Base-by-base conservation (phyloP, 1,139 yeast genomes). In the Yamadazyma diospyri region DNA sequence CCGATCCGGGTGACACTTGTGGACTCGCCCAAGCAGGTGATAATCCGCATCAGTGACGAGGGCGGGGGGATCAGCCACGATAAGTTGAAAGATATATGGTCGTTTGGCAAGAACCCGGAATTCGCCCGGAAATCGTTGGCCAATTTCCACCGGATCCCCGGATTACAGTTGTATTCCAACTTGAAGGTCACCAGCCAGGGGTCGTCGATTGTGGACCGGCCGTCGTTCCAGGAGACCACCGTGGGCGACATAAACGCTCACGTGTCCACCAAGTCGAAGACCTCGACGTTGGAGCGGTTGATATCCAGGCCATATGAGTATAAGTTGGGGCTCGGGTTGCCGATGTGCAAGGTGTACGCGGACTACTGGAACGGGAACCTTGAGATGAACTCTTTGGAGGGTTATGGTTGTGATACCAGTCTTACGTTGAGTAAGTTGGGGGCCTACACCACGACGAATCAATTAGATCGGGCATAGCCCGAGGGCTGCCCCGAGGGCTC, bases 331-430 rank as follows among this genome's bases (percentile, higher is more conserved):
- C 72, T 89, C 45, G 96, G 97, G 0, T 65, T 89, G 38, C 97
- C 97, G 0, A 78, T 89, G 81, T 82, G 95, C 48, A 79, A 84
- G 44, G 86, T 89, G 0, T 89, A 89, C 52, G 89, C 95, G 0
- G 97, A 89, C 47, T 89, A 89, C 57, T 89, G 97, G 97, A 92
- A 88, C 48, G 97, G 97, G 4, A 82, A 81, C 33, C 59, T 89
- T 33, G 81, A 78, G 45, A 75, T 89, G 71, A 83, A 82, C 48
- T 81, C 94, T 1, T 62, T 89, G 30, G 92, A 86, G 42, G 97
- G 96, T 2, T 86, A 82, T 47, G 97, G 98, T 3, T 78, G 94
- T 30, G 98, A 89, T 53, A 88, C 94, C 0, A 81, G 82, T 40
- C 61, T 92, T 50, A 76, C 82, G 16, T 64, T 89, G 40, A 82